These are phyloP conservation scores for Alternaria rosae DNA, from an alignment of 2,329 filamentous ascomycete genomes.

Conservation along the genomic window DNA sequence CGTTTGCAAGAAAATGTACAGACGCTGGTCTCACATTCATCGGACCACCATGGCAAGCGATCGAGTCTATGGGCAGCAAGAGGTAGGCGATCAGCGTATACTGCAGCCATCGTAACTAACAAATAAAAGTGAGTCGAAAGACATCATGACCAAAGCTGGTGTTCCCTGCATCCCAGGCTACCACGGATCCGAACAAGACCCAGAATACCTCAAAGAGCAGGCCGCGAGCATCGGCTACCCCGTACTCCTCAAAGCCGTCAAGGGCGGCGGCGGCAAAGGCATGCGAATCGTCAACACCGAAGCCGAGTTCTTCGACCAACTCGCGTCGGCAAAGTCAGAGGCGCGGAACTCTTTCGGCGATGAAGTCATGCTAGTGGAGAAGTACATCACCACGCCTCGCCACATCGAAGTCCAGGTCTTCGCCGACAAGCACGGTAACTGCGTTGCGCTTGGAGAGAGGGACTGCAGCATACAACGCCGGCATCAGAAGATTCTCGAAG, in stretches of 20 bases:
- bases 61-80: constrained; percentile 89
- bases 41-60: constrained; percentile 81
- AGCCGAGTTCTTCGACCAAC: constrained; percentile 66
- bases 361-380: constrained; percentile 72
- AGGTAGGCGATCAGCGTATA: constrained; percentile 56
- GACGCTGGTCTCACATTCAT: constrained; percentile 94
- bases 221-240: constrained; percentile 75
- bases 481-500: constrained; percentile 72
- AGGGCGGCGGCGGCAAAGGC: constrained; percentile 72
- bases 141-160: constrained; percentile 95
- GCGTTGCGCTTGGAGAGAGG: constrained; percentile 68
- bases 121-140: constrained; percentile 73
- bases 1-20: constrained; percentile 86
- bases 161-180: constrained; percentile 97
- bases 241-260: constrained; percentile 71
- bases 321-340: constrained; percentile 70
- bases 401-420: constrained; percentile 74
- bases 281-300: constrained; percentile 69
- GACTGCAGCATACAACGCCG: constrained; percentile 72
- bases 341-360: constrained; percentile 70
- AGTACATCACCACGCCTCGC: constrained; percentile 71
- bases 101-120: constrained; percentile 11
- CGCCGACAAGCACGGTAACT: constrained; percentile 70
- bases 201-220: constrained; percentile 67
- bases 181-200: constrained; percentile 83